Conservation (phyloP, 257 asterid genomes). For the Solanum piurae region DNA sequence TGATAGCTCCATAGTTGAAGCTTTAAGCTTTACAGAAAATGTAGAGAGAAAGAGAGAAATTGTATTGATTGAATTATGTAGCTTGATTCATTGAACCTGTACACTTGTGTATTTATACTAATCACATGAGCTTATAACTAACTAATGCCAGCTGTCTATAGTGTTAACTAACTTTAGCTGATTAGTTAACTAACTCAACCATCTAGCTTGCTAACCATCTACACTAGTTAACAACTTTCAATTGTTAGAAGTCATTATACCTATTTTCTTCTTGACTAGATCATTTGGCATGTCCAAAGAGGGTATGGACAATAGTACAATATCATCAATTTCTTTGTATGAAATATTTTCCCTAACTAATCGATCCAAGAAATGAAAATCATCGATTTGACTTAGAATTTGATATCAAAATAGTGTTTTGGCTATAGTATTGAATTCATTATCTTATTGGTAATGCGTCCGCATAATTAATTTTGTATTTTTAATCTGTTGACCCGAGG, state of each 20-base stretch:
- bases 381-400: neutral
- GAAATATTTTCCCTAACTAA: neutral
- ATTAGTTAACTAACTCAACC: too few species aligned
- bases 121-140: too few species aligned
- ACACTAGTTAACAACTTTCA: neutral
- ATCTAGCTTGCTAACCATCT: too few species aligned
- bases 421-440: neutral
- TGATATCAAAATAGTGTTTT: neutral
- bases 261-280: neutral
- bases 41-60: too few species aligned
- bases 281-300: neutral
- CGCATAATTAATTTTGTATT: too few species aligned
- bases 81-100: too few species aligned
- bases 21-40: accelerated
- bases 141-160: too few species aligned
- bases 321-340: neutral
- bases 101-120: too few species aligned
- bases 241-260: neutral
- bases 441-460: too few species aligned
- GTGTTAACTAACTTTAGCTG: too few species aligned
- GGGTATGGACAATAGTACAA: neutral
- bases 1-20: too few species aligned
- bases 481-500: neutral
- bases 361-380: neutral
- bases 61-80: too few species aligned